phyloP scores from a whole-genome alignment of 345 rosid genomes.

The Bruguiera parviflora region DNA sequence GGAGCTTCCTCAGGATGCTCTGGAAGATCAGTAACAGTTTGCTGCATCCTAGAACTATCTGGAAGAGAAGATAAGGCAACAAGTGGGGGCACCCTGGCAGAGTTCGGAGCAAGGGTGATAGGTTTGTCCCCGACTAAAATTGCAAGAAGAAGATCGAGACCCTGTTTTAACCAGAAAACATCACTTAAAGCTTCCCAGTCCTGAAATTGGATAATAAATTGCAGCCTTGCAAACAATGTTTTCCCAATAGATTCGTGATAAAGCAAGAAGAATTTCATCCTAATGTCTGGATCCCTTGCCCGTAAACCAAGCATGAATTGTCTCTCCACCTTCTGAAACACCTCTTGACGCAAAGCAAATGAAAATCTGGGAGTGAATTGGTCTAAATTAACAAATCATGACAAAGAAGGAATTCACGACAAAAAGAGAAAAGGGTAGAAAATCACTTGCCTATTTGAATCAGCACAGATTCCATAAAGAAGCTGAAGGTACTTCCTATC shows the following conservation, averaged over 20 bases:
- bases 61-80: constrained; percentile 48
- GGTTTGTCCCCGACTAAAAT: constrained; percentile 82
- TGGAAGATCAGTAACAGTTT: constrained; percentile 50
- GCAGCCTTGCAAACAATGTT: constrained; percentile 73
- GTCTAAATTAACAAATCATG: constrained; percentile 17
- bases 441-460: constrained; percentile 66
- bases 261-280: constrained; percentile 79
- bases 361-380: constrained; percentile 54
- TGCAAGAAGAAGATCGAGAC: constrained; percentile 95
- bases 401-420: constrained; percentile 1
- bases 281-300: constrained; percentile 86
- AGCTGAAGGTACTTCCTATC: constrained; percentile 90
- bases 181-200: constrained; percentile 99
- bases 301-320: constrained; percentile 97
- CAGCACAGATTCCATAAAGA: constrained; percentile 83
- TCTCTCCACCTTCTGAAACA: constrained; percentile 92
- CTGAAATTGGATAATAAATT: constrained; percentile 80
- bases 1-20: constrained; percentile 72
- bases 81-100: constrained; percentile 81
- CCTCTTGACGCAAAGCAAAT: constrained; percentile 71
- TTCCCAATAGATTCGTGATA: constrained; percentile 83
- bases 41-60: constrained; percentile 60
- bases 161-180: constrained; percentile 99
- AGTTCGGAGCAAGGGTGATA: constrained; percentile 92
- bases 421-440: constrained; percentile 15